Evolutionary conservation across 805 yeast genomes (phyloP).

Genomic region (Torulaspora quercuum): DNA sequence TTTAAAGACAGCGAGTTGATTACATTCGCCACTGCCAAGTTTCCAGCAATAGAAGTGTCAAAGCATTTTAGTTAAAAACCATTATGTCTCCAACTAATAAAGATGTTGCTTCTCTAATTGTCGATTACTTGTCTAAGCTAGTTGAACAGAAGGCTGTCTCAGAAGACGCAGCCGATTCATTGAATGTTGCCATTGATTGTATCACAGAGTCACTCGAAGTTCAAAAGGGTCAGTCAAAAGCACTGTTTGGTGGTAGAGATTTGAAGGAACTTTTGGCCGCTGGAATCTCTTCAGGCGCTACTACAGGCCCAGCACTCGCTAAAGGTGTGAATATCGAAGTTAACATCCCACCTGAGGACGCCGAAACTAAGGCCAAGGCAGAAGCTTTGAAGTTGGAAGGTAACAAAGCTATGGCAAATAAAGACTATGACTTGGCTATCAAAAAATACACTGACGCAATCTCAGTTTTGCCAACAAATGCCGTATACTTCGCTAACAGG

Average conservation of each 20-base stretch:
- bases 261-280: conserved; percentile 45
- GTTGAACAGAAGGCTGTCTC: conserved; percentile 60
- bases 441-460: conserved; percentile 80
- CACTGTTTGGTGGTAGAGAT: conserved; percentile 46
- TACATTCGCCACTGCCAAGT: neutral
- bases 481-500: conserved; percentile 85
- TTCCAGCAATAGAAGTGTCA: neutral
- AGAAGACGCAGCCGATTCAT: conserved; percentile 79
- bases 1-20: no score
- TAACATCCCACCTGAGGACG: conserved; percentile 42
- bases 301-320: conserved; percentile 18
- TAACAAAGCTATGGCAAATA: conserved; percentile 80
- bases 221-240: conserved; percentile 45
- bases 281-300: conserved; percentile 27
- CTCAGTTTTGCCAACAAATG: conserved; percentile 62
- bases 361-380: conserved; percentile 67
- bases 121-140: conserved; percentile 61
- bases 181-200: conserved; percentile 93
- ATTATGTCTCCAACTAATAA: conserved; percentile 50
- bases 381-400: conserved; percentile 83
- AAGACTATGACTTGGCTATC: conserved; percentile 67
- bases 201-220: conserved; percentile 81
- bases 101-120: conserved; percentile 69
- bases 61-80: neutral
- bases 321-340: conserved; percentile 38